Evolutionary conservation across 495 filamentous ascomycete genomes (phyloP).

Genomic region (Emericellopsis terricola): DNA sequence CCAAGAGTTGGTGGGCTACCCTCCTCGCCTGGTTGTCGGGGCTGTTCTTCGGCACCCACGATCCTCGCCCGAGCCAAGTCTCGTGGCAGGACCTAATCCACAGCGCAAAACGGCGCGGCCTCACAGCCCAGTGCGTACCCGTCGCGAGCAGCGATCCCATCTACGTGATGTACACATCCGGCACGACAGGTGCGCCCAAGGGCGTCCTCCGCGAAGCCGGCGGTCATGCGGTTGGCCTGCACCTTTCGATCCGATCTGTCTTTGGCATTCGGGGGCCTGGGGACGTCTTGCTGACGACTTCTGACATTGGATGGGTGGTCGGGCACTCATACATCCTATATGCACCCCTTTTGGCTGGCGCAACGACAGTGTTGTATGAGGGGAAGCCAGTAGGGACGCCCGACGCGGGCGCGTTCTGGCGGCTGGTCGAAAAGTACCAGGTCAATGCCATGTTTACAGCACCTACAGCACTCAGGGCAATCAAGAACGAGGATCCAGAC

Average conservation of each 20-base stretch:
- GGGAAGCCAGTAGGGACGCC: constrained; percentile 87
- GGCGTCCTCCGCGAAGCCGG: constrained; percentile 72
- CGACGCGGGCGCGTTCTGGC: constrained; percentile 73
- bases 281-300: constrained; percentile 66
- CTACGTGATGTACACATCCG: constrained; percentile 81
- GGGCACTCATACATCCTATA: constrained; percentile 83
- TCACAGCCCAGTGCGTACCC: constrained; percentile 54
- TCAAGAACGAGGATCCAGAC: constrained; percentile 67
- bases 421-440: constrained; percentile 66
- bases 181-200: constrained; percentile 78
- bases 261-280: constrained; percentile 66
- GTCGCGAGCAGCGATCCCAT: constrained; percentile 58
- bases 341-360: constrained; percentile 55
- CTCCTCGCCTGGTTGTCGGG: no score
- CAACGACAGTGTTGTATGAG: constrained; percentile 77
- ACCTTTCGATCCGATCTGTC: constrained; percentile 57
- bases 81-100: constrained; percentile 64
- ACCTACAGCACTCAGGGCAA: constrained; percentile 71
- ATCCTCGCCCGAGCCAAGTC: constrained; percentile 45
- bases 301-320: constrained; percentile 71
- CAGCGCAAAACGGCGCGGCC: constrained; percentile 41
- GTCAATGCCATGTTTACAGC: constrained; percentile 76
- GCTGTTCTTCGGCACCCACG: no score
- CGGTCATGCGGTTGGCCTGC: constrained; percentile 74
- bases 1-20: no score